Conservation (phyloP, 345 rosid genomes). For the Turnera subulata region DNA sequence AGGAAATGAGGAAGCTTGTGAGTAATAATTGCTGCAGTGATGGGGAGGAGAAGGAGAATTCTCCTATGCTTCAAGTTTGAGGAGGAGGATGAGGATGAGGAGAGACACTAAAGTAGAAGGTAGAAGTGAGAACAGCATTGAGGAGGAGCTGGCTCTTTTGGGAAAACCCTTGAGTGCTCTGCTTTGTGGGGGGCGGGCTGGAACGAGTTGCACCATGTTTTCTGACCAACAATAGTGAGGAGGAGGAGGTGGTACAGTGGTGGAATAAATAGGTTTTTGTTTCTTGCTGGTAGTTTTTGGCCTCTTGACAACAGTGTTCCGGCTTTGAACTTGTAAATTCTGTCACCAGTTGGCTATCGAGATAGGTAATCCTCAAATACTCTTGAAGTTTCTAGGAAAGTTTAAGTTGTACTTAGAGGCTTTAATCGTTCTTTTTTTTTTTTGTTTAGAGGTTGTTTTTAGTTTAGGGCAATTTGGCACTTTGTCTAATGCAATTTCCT, state of each 20-base stretch:
- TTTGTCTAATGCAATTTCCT: conserved; percentile 8
- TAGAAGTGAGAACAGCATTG: conserved; percentile 2
- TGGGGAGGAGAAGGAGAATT: conserved; percentile 26
- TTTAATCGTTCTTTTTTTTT: conserved; percentile 7
- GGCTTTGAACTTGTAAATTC: conserved; percentile 31
- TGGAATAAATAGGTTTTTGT: conserved; percentile 25
- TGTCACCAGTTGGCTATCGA: conserved; percentile 24
- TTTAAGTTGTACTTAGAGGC: conserved; percentile 31
- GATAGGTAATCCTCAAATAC: conserved; percentile 35
- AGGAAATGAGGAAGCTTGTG: conserved; percentile 19
- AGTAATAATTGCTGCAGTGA: conserved; percentile 17
- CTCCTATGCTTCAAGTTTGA: conserved; percentile 19
- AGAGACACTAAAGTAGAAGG: not conserved
- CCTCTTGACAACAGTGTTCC: conserved; percentile 30
- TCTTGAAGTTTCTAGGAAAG: conserved; percentile 27
- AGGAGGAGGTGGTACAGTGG: conserved; percentile 22
- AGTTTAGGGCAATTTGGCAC: conserved; percentile 8
- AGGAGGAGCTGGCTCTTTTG: conserved; percentile 2
- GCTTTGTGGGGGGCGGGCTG: conserved; percentile 3
- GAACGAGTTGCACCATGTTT: not conserved
- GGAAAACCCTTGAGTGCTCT: conserved; percentile 1
- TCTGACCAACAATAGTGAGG: not conserved
- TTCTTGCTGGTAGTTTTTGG: conserved; percentile 21
- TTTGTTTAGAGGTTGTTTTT: conserved; percentile 14
- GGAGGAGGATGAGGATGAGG: conserved; percentile 3